Evolutionary conservation across 305 asterid genomes (phyloP).

Genomic region (Fraxinus paxiana): DNA sequence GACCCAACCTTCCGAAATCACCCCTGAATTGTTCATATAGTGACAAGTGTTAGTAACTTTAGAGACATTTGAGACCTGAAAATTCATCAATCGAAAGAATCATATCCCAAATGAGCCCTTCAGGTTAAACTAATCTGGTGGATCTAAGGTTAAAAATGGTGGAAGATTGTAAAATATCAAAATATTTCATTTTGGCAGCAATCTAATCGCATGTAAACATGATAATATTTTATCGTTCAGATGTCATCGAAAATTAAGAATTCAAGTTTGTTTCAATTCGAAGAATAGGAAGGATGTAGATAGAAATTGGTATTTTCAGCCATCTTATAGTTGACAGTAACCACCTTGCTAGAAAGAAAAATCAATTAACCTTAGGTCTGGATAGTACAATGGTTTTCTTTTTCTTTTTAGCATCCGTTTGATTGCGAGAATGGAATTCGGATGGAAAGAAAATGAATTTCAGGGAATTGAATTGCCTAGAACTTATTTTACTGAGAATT

Average conservation of each 20-base stretch:
- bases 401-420: too few species aligned
- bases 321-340: not conserved
- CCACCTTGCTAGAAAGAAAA: not conserved
- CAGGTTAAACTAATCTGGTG: not conserved
- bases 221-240: not conserved
- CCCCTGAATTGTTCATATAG: constrained; percentile 57
- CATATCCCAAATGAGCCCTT: not conserved
- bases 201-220: not conserved
- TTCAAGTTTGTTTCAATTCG: not conserved
- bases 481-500: too few species aligned
- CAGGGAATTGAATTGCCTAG: too few species aligned
- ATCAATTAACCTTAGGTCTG: not conserved
- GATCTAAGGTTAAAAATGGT: not conserved
- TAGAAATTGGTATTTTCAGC: not conserved
- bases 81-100: not conserved
- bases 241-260: not conserved
- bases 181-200: not conserved
- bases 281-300: not conserved
- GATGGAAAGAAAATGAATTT: too few species aligned
- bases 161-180: not conserved
- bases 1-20: constrained; percentile 96
- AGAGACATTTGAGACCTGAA: not conserved
- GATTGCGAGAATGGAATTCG: too few species aligned
- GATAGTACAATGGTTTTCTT: not conserved
- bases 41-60: not conserved